Conservation (phyloP, 2,329 filamentous ascomycete species). For the Fusarium buharicum region DNA sequence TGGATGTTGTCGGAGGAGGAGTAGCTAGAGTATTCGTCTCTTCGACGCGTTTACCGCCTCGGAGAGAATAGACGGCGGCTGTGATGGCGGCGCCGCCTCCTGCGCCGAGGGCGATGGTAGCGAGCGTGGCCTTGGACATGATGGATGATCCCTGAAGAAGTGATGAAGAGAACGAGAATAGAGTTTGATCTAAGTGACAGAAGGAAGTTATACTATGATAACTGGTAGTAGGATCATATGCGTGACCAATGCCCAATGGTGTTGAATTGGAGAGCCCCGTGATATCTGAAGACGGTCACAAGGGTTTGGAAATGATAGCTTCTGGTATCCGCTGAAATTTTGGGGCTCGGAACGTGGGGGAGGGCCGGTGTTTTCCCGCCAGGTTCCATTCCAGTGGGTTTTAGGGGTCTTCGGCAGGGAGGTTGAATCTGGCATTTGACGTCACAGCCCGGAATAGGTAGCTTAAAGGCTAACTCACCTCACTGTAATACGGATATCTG, state of each 20-base stretch:
- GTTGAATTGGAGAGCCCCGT: conserved; percentile 29
- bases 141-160: conserved; percentile 1
- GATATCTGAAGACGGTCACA: conserved; percentile 31
- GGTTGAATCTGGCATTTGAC: conserved; percentile 13
- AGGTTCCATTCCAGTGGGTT: conserved; percentile 20
- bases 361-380: conserved; percentile 33
- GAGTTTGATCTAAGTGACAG: conserved; percentile 7
- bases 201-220: background rate
- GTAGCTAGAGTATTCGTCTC: conserved; percentile 48
- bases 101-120: conserved; percentile 79
- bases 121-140: conserved; percentile 84
- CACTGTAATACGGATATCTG: no score
- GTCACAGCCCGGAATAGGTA: conserved; percentile 9
- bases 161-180: conserved; percentile 3
- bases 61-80: conserved; percentile 71
- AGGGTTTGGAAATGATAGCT: conserved; percentile 17
- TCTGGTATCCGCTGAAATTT: conserved; percentile 23
- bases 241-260: conserved; percentile 27
- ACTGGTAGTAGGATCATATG: conserved; percentile 19
- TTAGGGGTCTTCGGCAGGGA: conserved; percentile 21
- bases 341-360: conserved; percentile 40
- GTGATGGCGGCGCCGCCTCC: conserved; percentile 81
- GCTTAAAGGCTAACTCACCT: background rate
- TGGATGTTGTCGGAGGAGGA: conserved; percentile 45
- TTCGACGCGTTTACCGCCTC: conserved; percentile 60